Conservation (phyloP, 148 eudicot species). For the Camellia granthamiana region DNA sequence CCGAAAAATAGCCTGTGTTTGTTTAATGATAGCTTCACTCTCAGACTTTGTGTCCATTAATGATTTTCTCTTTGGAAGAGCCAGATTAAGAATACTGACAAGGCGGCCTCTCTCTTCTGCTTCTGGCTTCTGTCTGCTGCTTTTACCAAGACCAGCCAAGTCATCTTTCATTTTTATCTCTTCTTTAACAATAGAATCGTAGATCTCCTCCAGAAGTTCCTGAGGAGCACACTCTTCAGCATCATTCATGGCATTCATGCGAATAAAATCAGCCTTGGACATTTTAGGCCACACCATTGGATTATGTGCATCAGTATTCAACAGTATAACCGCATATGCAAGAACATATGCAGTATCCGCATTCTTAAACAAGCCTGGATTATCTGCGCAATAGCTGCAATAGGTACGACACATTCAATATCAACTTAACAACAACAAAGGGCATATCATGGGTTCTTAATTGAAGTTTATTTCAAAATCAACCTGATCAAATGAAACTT, state of each 20-base stretch:
- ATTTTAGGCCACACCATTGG: constrained; percentile 96
- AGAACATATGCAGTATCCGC: constrained; percentile 99
- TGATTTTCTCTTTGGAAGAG: constrained; percentile 66
- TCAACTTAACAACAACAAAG: constrained; percentile 14
- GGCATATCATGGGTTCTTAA: not conserved
- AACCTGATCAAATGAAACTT: not conserved
- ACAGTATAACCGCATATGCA: constrained; percentile 98
- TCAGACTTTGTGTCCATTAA: constrained; percentile 67
- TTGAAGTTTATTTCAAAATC: not conserved
- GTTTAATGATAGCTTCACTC: constrained; percentile 79
- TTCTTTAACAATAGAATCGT: constrained; percentile 89
- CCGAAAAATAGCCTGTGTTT: constrained; percentile 79
- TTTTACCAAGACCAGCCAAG: constrained; percentile 45
- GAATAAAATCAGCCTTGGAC: constrained; percentile 90
- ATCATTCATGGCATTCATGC: constrained; percentile 72
- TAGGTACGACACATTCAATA: constrained; percentile 19
- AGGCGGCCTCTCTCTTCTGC: constrained; percentile 84
- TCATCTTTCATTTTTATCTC: constrained; percentile 98
- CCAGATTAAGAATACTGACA: constrained; percentile 92
- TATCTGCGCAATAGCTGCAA: constrained; percentile 94
- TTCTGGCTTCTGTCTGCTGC: constrained; percentile 71
- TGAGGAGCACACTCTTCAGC: constrained; percentile 83
- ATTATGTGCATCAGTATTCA: constrained; percentile 98
- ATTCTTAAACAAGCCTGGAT: constrained; percentile 91
- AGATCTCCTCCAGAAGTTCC: constrained; percentile 88